Base-by-base conservation (phyloP, 2,329 filamentous ascomycete genomes). In the Hortaea werneckii region DNA sequence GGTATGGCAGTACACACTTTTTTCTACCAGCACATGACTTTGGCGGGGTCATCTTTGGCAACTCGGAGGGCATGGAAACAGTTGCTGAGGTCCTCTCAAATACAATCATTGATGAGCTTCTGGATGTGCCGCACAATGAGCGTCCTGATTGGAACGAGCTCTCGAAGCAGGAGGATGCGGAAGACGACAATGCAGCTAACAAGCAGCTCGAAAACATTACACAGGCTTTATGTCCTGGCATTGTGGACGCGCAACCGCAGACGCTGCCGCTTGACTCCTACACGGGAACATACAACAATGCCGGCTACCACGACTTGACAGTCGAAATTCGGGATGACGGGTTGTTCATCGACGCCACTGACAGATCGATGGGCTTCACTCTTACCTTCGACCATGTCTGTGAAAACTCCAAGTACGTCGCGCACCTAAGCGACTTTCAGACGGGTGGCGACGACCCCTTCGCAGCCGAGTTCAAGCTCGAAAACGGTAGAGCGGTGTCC, bases 291-390 rank as follows among this genome's bases (percentile, higher is more conserved):
- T 61, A 60, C 39, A 53, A 43, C 39, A 53, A 62, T 30, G 42
- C 45, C 28, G 60, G 60, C 1, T 65, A 65, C 50, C 56, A 51
- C 28, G 45, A 40, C 4, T 42, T 65, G 39, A 46, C 39, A 9
- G 52, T 65, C 6, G 42, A 58, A 32, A 47, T 58, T 26, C 55
- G 48, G 41, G 55, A 59, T n/a, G 47, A 50, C 3, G 28, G 43
- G 35, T 50, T 66, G 3, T 63, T 62, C 40, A 49, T 65, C 27
- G 59, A 66, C 44, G 60, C 59, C 13, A 56, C 50, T 6, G 64
- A 66, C 51, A 55, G 64, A 6, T 61, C 59, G 1, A 54, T 58
- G 41, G 52, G 54, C 5, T 64, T 62, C 44, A 55, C 51, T 6
- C 43, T 65, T n/a, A 55, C 41, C 3, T 60, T 65, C 29, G 59